Evolutionary conservation across 768 basidiomycete species (phyloP).

Genomic region (Serpula lacrymans): DNA sequence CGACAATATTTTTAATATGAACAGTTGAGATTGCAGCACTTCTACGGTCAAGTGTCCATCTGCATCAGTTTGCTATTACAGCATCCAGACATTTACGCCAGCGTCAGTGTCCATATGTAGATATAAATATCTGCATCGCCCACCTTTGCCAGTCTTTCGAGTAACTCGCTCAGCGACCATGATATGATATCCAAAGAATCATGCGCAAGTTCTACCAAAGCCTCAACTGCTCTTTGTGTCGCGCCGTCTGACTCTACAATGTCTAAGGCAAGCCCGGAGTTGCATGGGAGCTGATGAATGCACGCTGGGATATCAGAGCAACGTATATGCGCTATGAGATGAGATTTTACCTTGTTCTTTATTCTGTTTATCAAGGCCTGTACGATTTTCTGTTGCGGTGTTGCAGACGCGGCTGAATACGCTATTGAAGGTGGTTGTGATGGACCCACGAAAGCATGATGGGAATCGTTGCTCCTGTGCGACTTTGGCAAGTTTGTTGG

Average conservation of each 20-base stretch:
- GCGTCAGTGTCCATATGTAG: slow-evolving; percentile 11
- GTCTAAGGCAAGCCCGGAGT: slow-evolving; percentile 74
- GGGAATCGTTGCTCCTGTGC: slow-evolving; percentile 64
- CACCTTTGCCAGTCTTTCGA: slow-evolving; percentile 79
- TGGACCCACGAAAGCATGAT: slow-evolving; percentile 33
- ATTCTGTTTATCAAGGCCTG: slow-evolving; percentile 76
- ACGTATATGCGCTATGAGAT: slow-evolving; percentile 1
- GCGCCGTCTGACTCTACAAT: slow-evolving; percentile 74
- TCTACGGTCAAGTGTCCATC: slow-evolving; percentile 58
- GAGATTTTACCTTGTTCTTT: slow-evolving; percentile 67
- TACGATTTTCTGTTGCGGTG: slow-evolving; percentile 80
- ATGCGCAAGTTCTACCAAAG: slow-evolving; percentile 73
- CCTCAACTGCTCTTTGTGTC: slow-evolving; percentile 71
- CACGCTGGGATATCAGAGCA: background rate
- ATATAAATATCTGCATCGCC: slow-evolving; percentile 12
- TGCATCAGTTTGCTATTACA: slow-evolving; percentile 48
- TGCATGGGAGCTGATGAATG: slow-evolving; percentile 66
- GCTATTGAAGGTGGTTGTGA: slow-evolving; percentile 32
- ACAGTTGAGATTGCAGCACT: slow-evolving; percentile 82
- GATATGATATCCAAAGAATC: slow-evolving; percentile 81
- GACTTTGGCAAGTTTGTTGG: slow-evolving; percentile 41
- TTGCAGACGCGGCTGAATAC: slow-evolving; percentile 37
- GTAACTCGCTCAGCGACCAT: slow-evolving; percentile 69
- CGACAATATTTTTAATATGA: slow-evolving; percentile 77
- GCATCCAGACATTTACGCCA: background rate